A percentile compares a stretch with the other conserved stretches of the same genome.
These are phyloP conservation scores for Calonectria montana DNA, from an alignment of 2,329 filamentous ascomycete genomes.

Conservation along the genomic window DNA sequence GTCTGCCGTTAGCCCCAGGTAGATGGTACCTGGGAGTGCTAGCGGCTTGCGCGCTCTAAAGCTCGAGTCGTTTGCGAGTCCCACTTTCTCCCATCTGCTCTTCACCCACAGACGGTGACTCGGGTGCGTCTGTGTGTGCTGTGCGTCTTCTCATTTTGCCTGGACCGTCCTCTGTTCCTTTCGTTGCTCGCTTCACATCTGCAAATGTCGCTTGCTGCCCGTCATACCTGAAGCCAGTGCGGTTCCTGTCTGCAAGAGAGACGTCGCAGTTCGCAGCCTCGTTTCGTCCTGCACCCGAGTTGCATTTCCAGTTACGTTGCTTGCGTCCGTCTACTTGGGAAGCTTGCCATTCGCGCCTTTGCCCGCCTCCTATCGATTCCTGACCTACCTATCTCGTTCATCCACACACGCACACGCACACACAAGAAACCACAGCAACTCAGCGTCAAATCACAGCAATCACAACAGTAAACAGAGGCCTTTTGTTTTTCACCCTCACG, in stretches of 20 bases:
- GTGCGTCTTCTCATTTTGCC: not conserved
- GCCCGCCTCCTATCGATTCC: not conserved
- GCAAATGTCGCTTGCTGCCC: conserved; percentile 3
- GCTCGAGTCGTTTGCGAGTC: conserved; percentile 7
- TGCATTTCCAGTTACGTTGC: not conserved
- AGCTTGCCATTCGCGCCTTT: not conserved
- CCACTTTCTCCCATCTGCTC: conserved; percentile 15
- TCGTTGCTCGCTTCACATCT: not conserved
- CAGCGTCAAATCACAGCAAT: not conserved
- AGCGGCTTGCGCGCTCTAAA: not conserved
- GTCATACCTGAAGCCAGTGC: conserved; percentile 1
- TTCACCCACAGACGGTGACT: not conserved
- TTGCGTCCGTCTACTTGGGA: not conserved
- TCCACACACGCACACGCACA: not conserved
- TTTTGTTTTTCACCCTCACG: not conserved
- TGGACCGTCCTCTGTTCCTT: not conserved
- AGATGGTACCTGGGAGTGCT: conserved; percentile 16
- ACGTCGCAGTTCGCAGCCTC: not conserved
- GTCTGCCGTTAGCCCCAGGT: conserved; percentile 17
- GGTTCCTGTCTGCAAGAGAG: not conserved
- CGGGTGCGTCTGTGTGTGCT: not conserved
- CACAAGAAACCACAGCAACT: not conserved
- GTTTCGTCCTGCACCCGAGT: not conserved
- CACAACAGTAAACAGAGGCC: not conserved
- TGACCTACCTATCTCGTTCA: not conserved